phyloP scores from a whole-genome alignment of 495 filamentous ascomycete genomes.

The Daldinia loculata region DNA sequence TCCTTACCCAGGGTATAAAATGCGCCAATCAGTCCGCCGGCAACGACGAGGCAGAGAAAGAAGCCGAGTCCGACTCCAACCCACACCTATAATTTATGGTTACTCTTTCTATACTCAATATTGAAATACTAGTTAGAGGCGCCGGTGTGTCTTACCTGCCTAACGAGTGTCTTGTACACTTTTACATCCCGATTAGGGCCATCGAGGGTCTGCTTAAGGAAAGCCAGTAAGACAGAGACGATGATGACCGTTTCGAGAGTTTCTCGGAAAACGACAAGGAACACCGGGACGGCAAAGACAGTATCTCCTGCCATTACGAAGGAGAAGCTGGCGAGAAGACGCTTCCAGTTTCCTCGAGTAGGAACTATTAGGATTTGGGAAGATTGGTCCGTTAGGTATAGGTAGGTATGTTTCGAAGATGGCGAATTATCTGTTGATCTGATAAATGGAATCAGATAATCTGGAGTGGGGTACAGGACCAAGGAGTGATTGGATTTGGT shows the following conservation, averaged over 20 bases:
- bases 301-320: constrained; percentile 57
- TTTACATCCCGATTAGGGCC: constrained; percentile 63
- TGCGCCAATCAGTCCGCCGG: constrained; percentile 76
- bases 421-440: constrained; percentile 42
- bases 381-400: background rate
- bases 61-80: constrained; percentile 70
- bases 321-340: constrained; percentile 5
- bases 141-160: constrained; percentile 63
- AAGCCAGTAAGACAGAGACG: constrained; percentile 82
- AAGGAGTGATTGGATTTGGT: background rate
- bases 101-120: constrained; percentile 11
- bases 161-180: constrained; percentile 72
- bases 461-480: constrained; percentile 19
- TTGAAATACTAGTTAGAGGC: background rate
- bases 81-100: constrained; percentile 67
- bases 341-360: background rate
- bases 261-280: constrained; percentile 89
- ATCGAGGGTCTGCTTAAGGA: constrained; percentile 77
- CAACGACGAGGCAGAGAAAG: constrained; percentile 71
- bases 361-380: background rate
- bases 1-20: constrained; percentile 78
- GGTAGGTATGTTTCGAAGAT: constrained; percentile 3
- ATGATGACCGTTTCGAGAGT: constrained; percentile 82
- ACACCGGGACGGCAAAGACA: constrained; percentile 75
- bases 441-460: constrained; percentile 45